Evolutionary conservation across 768 basidiomycete species (phyloP), one percentile per base, ranked within the genome.

Genomic region (Mycena kentingensis): DNA sequence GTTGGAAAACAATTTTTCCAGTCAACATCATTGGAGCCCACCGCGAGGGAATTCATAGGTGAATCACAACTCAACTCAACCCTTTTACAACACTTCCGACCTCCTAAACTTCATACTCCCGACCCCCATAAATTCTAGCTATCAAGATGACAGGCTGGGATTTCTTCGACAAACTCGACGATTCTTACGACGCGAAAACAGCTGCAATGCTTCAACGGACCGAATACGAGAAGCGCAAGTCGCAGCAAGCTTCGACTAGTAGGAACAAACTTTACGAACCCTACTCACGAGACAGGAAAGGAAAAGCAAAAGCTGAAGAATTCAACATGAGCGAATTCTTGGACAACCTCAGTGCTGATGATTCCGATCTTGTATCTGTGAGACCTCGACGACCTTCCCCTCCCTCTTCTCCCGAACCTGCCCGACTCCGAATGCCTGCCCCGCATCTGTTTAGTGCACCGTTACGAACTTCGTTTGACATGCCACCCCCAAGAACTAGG

Each of bases 1-100:
- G 41, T 25, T 11, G 41, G 41, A 42, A 24, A 42, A 42, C 41
- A 11, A 42, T 42, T 24, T 24, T 8, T 42, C 41, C 41, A 42
- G 11, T 26, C 41, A 24, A 42, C 41, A 42, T 42, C 41, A 42
- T 48, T 49, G 52, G 52, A 54, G 52, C 52, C 52, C 52, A 54
- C 52, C 46, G 51, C 36, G 51, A 52, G 51, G 51, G 51, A n/a
- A 29, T 32, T 51, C 13, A 28, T 19, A 21, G 27, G 7, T 6
- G 26, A 7, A 24, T 6, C 13, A 24, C 1, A 35, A 21, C 4
- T 18, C 19, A 0, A 28, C 7, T 8, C 21, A 44, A 44, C 26
- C 5, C 25, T 10, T 34, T n/a, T 34, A 34, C 32, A 10, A 10
- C 10, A 34, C 32, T 10, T 10, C 32, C 32, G 11, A 34, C 10